Base-by-base conservation (phyloP, 1,284 basidiomycete species). In the Omphalotus olearius region DNA sequence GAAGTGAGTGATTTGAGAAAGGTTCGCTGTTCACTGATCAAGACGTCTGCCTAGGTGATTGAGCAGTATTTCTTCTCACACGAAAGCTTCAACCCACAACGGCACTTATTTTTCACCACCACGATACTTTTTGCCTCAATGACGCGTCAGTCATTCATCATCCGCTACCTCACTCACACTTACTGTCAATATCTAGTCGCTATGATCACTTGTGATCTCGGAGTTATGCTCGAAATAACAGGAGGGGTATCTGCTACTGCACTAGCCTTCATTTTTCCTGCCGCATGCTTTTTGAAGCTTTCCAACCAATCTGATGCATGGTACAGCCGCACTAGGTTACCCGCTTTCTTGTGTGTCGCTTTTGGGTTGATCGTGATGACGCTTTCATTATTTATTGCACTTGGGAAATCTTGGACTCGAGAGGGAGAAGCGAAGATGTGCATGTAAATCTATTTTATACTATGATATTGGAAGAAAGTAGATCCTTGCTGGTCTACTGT, bases 201-300 rank as follows among this genome's bases (percentile, higher is more conserved):
- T 7, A 77, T 99, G 45, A 76, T 93, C 44, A 98, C 96, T 0
- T 98, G 95, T 68, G 96, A 99, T 69, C 79, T 99, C 11, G 97
- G 97, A 33, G 88, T 98, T 36, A 97, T 98, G 70, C 84, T 99
- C 36, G 97, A 99, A 71, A 89, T 99, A 47, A 97, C 95, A 0
- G 97, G 97, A 11, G 96, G 96, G 1, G 82, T 95, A 16, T 93
- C 91, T 23, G 96, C 96, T 0, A 97, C 94, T 0, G 87, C 93
- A 0, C 80, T 99, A 16, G 96, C 96, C 0, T 99, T 90, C 73
- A 93, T 98, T 60, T 93, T 94, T 67, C 90, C 94, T 5, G 89
- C 94, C 0, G 84, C 82, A 2, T 95, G 93, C 62, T 95, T 91
- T 71, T 72, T 91, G 62, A 85, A 86, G 60, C 82, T 98, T 50